Base-by-base conservation (phyloP, 1,139 yeast species). In the Lizanozyma gosingica region DNA sequence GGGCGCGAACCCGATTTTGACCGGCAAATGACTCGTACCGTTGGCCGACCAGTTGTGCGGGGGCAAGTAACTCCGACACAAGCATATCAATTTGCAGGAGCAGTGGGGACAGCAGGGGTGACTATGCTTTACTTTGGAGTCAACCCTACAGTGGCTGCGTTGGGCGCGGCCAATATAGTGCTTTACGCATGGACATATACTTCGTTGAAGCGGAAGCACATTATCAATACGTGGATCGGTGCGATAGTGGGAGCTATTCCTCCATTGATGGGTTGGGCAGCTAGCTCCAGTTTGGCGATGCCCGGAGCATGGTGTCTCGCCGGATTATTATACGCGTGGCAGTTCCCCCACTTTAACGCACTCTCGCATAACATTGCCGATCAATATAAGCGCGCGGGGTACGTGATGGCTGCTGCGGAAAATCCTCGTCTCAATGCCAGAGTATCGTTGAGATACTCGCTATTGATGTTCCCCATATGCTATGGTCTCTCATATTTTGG, bases 201-300 rank as follows among this genome's bases (percentile, higher is more conserved):
- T 0, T 83, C 97, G 0, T 66, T 94, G 56, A 92, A 92, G 56
- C 73, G 99, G 41, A 77, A 71, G 47, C 80, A 87, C 15, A 92
- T 92, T 39, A 58, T 84, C 37, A 92, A 92, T 59, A 92, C 99
- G 1, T 92, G 99, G 99, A 94, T 92, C 1, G 99, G 99, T 17
- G 98, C 98, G 1, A 58, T 94, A 8, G 98, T 94, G 2, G 99
- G 99, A 3, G 97, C 97, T 0, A 84, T 92, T 35, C 98, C 99
- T 1, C 99, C 99, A 29, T 71, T 94, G 40, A 92, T 92, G 99
- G 99, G 99, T 2, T 92, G 98, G 98, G 96, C 96, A 1, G 95
- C 97, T 0, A 84, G 95, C 3, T 78, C 86, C 2, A 78, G 94
- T 1, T 64, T 92, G 39, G 52, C 70, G 3, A 87, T 86, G 47